Evolutionary conservation across 331 rosid genomes (phyloP).

Genomic region (Quercus lobata): DNA sequence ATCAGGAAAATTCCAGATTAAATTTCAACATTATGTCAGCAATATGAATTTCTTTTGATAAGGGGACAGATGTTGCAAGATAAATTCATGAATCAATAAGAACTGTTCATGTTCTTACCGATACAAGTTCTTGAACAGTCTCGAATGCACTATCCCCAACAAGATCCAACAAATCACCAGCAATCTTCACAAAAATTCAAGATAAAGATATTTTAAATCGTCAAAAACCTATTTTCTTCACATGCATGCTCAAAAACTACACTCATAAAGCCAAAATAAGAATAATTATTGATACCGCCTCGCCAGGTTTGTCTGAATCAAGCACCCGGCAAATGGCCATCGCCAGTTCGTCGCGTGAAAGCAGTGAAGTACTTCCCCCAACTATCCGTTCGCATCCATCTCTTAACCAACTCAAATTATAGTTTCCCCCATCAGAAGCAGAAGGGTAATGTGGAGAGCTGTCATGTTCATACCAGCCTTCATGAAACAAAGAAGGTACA

Average conservation of each 20-base stretch:
- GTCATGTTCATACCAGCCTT: constrained; percentile 31
- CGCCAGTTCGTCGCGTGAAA: constrained; percentile 80
- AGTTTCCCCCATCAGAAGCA: constrained; percentile 39
- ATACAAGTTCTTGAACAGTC: constrained; percentile 78
- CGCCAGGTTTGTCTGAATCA: constrained; percentile 86
- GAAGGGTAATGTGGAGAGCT: constrained; percentile 18
- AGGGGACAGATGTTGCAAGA: neutral
- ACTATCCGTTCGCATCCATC: constrained; percentile 75
- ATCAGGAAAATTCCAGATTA: neutral
- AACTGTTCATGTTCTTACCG: constrained; percentile 48
- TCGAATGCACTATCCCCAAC: constrained; percentile 95
- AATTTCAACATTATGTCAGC: neutral
- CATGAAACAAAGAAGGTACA: constrained; percentile 37
- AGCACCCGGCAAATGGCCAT: constrained; percentile 94
- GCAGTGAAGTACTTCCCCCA: constrained; percentile 53
- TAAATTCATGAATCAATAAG: constrained; percentile 3
- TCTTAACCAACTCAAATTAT: constrained; percentile 78
- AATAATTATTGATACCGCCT: constrained; percentile 57
- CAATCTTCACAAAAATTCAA: constrained; percentile 55
- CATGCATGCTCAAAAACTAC: constrained; percentile 6
- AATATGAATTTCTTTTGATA: neutral
- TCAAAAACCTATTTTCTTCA: constrained; percentile 11
- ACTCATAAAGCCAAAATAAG: neutral
- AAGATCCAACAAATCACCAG: constrained; percentile 88
- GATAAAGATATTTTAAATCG: constrained; percentile 7